Evolutionary conservation across 73 alveolate genomes (phyloP).

Genomic region (Paramecium primaurelia): DNA sequence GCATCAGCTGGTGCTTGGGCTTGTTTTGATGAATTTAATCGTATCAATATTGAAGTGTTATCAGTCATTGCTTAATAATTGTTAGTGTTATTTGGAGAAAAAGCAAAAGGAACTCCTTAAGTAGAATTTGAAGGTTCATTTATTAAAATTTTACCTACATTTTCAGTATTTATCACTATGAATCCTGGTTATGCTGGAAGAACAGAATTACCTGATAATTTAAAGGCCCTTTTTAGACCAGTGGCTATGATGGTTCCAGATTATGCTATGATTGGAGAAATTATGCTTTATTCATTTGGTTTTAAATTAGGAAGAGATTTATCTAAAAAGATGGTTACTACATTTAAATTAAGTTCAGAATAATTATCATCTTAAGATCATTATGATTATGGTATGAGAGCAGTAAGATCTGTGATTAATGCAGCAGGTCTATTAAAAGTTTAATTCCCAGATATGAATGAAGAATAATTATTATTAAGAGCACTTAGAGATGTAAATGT

Average conservation of each 20-base stretch:
- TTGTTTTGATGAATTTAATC: slow-evolving; percentile 99
- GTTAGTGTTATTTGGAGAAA: slow-evolving; percentile 86
- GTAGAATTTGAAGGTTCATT: slow-evolving; percentile 92
- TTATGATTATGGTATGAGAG: slow-evolving; percentile 99
- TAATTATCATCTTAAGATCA: slow-evolving; percentile 97
- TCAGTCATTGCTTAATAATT: slow-evolving; percentile 91
- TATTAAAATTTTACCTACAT: slow-evolving; percentile 96
- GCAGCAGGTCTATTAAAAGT: slow-evolving; percentile 97
- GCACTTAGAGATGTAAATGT: slow-evolving; percentile 98
- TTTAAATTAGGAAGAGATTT: slow-evolving; percentile 94
- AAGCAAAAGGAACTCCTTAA: slow-evolving; percentile 81
- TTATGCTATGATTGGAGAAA: slow-evolving; percentile 98
- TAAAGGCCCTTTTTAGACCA: slow-evolving; percentile 96
- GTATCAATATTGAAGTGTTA: slow-evolving; percentile 93
- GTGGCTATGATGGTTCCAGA: slow-evolving; percentile 99
- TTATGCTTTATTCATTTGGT: slow-evolving; percentile 99
- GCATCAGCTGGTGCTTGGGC: slow-evolving; percentile 99
- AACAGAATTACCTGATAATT: slow-evolving; percentile 98
- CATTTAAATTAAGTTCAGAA: slow-evolving; percentile 98
- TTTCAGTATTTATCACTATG: slow-evolving; percentile 99
- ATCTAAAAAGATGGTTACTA: slow-evolving; percentile 99
- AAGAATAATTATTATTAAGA: slow-evolving; percentile 90
- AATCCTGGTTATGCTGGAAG: slow-evolving; percentile 99
- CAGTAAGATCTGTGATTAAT: slow-evolving; percentile 98
- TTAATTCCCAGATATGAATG: slow-evolving; percentile 92